Conservation (phyloP, 23 red algal genomes). For the Gracilaria gracilis region DNA sequence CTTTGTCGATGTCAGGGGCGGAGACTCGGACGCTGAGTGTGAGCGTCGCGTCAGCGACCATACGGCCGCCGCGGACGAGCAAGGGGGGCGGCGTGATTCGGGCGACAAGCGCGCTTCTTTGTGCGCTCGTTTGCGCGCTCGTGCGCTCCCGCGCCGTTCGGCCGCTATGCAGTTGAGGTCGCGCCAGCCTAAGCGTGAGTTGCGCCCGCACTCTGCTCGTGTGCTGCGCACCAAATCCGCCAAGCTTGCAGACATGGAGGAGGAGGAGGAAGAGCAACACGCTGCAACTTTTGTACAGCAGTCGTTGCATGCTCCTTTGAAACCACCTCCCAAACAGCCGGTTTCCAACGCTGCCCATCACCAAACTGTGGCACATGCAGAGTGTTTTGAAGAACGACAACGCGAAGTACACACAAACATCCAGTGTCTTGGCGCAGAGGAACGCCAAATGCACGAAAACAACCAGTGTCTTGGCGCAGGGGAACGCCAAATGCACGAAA, state of each 20-base stretch:
- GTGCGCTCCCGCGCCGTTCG: background rate
- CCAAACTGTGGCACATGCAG: background rate
- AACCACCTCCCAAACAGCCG: background rate
- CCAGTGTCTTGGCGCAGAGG: no score
- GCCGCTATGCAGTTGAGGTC: background rate
- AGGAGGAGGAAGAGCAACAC: background rate
- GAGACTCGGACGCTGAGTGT: constrained; percentile 1
- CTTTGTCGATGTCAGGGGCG: constrained; percentile 23
- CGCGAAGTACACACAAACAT: no score
- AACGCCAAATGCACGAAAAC: no score
- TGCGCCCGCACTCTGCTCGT: background rate
- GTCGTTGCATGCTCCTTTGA: background rate
- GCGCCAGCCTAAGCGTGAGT: background rate
- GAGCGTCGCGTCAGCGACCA: background rate
- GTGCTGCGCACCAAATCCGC: background rate
- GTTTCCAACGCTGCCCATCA: background rate
- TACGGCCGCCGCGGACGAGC: background rate
- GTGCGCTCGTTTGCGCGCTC: background rate
- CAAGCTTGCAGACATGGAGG: background rate
- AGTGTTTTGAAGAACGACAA: no score
- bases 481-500: no score
- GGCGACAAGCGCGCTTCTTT: no score
- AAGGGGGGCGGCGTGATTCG: no score
- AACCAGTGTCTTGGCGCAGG: no score
- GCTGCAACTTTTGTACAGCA: no score